Percentiles rank a stretch among this genome's conserved stretches.
These are phyloP conservation scores for Spergularia marina DNA, from an alignment of 148 eudicot genomes.

Conservation along the genomic window DNA sequence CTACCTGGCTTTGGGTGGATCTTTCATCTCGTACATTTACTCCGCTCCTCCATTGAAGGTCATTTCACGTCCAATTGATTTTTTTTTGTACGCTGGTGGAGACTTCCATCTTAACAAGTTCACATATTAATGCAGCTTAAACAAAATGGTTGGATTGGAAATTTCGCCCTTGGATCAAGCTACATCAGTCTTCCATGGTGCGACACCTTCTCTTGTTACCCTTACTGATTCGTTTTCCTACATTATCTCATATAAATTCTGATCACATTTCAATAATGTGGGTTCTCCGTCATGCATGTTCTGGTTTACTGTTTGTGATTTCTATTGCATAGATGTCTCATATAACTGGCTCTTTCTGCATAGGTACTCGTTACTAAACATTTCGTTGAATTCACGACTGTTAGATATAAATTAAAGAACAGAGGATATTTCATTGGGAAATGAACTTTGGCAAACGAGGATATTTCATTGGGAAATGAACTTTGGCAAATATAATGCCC, in stretches of 20 bases:
- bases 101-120: slow-evolving; percentile 14
- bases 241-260: background rate
- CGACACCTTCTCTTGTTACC: slow-evolving; percentile 20
- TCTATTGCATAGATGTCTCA: background rate
- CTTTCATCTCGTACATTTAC: slow-evolving; percentile 84
- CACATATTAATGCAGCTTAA: slow-evolving; percentile 63
- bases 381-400: too few species aligned
- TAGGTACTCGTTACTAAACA: too few species aligned
- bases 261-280: background rate
- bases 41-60: slow-evolving; percentile 99
- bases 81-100: background rate
- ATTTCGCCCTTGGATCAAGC: slow-evolving; percentile 96
- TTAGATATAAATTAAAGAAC: too few species aligned
- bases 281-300: background rate
- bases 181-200: slow-evolving; percentile 96
- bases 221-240: background rate
- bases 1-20: slow-evolving; percentile 91
- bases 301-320: background rate
- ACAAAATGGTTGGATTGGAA: slow-evolving; percentile 98
- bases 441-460: background rate
- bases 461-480: background rate
- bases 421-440: background rate
- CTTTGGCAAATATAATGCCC: too few species aligned
- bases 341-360: background rate
- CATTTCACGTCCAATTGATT: slow-evolving; percentile 14